These are phyloP conservation scores for Diaporthe citriasiana DNA, from an alignment of 2,329 filamentous ascomycete species.

Conservation along the genomic window DNA sequence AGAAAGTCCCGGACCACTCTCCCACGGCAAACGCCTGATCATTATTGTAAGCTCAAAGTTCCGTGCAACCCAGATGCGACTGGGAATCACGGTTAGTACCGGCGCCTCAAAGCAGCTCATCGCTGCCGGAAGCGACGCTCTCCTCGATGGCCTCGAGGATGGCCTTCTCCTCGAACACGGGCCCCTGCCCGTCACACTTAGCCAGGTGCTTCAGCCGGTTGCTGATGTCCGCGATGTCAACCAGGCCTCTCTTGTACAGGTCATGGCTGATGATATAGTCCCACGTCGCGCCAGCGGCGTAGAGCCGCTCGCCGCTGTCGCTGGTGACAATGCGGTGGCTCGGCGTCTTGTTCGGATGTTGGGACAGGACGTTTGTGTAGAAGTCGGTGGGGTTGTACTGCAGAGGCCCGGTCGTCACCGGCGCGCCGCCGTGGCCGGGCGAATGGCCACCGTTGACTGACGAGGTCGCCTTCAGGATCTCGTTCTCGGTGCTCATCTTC, in stretches of 20 bases:
- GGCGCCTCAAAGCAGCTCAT: slow-evolving; percentile 73
- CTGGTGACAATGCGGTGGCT: slow-evolving; percentile 78
- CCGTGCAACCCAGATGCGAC: neutral
- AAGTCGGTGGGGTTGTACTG: slow-evolving; percentile 81
- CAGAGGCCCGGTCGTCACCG: slow-evolving; percentile 75
- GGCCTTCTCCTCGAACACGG: slow-evolving; percentile 85
- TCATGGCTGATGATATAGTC: slow-evolving; percentile 88
- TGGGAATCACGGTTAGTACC: neutral
- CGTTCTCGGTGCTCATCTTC: slow-evolving; percentile 89
- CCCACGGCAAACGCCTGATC: neutral
- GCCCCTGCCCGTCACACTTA: slow-evolving; percentile 88
- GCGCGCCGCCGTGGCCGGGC: slow-evolving; percentile 59
- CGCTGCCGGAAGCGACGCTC: slow-evolving; percentile 81
- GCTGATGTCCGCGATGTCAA: slow-evolving; percentile 86
- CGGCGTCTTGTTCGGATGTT: slow-evolving; percentile 73
- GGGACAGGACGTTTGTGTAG: slow-evolving; percentile 73
- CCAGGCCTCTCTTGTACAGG: slow-evolving; percentile 80
- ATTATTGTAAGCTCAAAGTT: neutral
- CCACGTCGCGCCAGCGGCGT: slow-evolving; percentile 87
- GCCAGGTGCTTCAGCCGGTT: slow-evolving; percentile 81
- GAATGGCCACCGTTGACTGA: slow-evolving; percentile 55
- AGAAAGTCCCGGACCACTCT: neutral
- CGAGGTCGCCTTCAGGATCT: slow-evolving; percentile 88
- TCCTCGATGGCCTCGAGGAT: slow-evolving; percentile 82
- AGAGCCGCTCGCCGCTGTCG: slow-evolving; percentile 75